Base-by-base conservation (phyloP, 805 yeast species). In the Saccharomycopsis capsularis region DNA sequence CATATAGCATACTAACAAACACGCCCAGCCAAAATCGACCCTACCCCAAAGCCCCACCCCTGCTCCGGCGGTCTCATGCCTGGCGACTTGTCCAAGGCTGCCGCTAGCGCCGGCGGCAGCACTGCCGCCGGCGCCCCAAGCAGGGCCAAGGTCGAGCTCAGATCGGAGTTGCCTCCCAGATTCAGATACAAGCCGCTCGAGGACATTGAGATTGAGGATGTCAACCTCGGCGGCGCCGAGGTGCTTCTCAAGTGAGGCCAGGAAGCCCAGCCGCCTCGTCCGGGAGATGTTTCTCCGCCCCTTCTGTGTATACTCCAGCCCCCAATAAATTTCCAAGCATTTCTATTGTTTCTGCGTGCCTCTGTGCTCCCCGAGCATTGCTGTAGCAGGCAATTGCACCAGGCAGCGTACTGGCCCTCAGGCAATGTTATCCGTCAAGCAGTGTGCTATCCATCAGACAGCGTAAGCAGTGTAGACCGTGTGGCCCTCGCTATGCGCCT, bases 211-310 rank as follows among this genome's bases (percentile, higher is more conserved):
- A 79, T 84, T 24, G 96, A 85, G 9, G 75, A 78, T 55, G 78
- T 91, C 57, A 76, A 80, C 57, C 73, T 76, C 46, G 99, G 98
- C 49, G 97, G 96, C 57, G 96, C 95, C 32, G 79, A 74, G 35
- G 59, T 73, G 11, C 38, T 52, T 13, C 30, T 52, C 13, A 38
- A 44, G 38, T 43, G 23, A 44, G 27, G n/a, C n/a, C n/a, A n/a
- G n/a, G n/a, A n/a, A n/a, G n/a, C n/a, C n/a, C n/a, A n/a, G n/a
- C n/a, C n/a, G n/a, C n/a, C n/a, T n/a, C n/a, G n/a, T n/a, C n/a
- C n/a, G n/a, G n/a, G n/a, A n/a, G n/a, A n/a, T n/a, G n/a, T n/a
- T n/a, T n/a, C n/a, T n/a, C n/a, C n/a, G n/a, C n/a, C n/a, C n/a
- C n/a, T n/a, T n/a, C n/a, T n/a, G n/a, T n/a, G n/a, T n/a, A n/a